Evolutionary conservation across 2,329 filamentous ascomycete species (phyloP).

Genomic region (Pseudopithomyces maydicus): DNA sequence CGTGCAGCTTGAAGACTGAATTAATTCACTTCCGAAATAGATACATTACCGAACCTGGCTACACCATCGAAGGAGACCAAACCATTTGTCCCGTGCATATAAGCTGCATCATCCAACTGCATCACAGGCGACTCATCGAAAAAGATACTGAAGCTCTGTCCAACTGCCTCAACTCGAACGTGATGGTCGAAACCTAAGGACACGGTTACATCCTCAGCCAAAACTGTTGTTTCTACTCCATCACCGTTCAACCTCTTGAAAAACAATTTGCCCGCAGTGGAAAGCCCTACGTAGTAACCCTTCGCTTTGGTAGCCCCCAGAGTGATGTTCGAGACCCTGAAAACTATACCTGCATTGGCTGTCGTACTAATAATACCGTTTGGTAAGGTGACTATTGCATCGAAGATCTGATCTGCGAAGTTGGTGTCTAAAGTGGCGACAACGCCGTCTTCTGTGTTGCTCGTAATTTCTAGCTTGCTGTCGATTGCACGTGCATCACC

Average conservation of each 20-base stretch:
- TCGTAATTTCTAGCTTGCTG: neutral
- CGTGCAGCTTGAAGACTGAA: no score
- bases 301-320: neutral
- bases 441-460: neutral
- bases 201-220: neutral
- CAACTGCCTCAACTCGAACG: constrained; percentile 4
- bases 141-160: neutral
- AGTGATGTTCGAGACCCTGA: neutral
- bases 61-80: neutral
- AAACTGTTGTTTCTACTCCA: neutral
- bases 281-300: constrained; percentile 7
- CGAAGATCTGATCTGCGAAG: constrained; percentile 2
- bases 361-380: neutral
- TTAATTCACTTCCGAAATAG: neutral
- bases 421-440: constrained; percentile 7
- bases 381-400: neutral
- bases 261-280: neutral
- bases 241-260: neutral
- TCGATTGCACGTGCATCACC: neutral
- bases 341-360: constrained; percentile 1
- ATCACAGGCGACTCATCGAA: constrained; percentile 1
- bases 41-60: constrained; percentile 8
- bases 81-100: constrained; percentile 2
- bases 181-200: neutral
- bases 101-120: neutral